Evolutionary conservation across 2,329 filamentous ascomycete species (phyloP).

Genomic region (Blastomyces gilchristii): DNA sequence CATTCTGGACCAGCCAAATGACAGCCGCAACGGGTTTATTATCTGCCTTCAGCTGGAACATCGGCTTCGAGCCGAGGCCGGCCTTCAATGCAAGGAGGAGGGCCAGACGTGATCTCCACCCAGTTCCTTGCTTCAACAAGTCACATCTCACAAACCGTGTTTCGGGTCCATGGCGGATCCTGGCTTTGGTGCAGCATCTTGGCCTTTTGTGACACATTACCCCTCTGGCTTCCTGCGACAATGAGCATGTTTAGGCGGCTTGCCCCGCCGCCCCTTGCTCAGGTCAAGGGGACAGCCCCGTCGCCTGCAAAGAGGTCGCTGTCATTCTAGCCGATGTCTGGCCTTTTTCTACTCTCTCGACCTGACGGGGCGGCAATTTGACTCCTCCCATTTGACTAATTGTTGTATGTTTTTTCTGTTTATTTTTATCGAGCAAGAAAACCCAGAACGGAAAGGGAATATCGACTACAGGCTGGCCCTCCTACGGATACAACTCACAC

Average conservation of each 20-base stretch:
- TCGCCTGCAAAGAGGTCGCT: not conserved
- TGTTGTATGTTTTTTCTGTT: not conserved
- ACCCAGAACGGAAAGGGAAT: not conserved
- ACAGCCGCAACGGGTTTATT: not conserved
- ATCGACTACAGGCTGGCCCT: not conserved
- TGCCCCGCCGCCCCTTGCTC: not conserved
- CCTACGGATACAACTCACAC: not conserved
- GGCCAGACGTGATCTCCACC: not conserved
- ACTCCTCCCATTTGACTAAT: not conserved
- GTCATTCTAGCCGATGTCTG: not conserved
- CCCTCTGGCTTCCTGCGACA: not conserved
- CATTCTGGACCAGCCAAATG: not conserved
- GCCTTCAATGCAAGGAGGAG: too few relatives aligned
- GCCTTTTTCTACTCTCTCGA: not conserved
- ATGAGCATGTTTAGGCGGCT: not conserved
- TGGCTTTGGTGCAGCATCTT: not conserved
- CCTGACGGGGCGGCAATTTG: not conserved
- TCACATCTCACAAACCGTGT: constrained; percentile 4
- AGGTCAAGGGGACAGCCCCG: not conserved
- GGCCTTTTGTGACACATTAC: not conserved
- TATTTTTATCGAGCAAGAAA: not conserved
- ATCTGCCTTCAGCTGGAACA: not conserved
- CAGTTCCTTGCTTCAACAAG: not conserved
- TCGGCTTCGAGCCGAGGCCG: not conserved
- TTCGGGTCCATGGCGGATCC: not conserved